Evolutionary conservation across 768 basidiomycete species (phyloP).

Genomic region (Saitozyma podzolica): DNA sequence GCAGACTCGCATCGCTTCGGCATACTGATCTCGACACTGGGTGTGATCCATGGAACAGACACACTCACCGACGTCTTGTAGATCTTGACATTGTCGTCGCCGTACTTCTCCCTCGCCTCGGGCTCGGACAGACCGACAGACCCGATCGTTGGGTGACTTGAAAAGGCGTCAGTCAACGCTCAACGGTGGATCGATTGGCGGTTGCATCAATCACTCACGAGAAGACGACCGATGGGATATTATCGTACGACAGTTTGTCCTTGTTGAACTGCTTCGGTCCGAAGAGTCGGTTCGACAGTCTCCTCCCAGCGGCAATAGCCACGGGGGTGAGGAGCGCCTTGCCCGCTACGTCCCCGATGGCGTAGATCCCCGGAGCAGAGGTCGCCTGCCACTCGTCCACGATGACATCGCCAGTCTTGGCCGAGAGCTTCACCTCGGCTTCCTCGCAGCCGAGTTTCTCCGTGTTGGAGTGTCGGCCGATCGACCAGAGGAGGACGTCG

Average conservation of each 20-base stretch:
- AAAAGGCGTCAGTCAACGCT: too few relatives aligned
- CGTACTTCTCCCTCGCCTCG: slow-evolving; percentile 82
- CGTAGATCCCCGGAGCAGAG: slow-evolving; percentile 66
- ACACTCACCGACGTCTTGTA: slow-evolving; percentile 63
- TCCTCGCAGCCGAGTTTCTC: slow-evolving; percentile 73
- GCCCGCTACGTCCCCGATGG: slow-evolving; percentile 90
- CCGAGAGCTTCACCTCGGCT: slow-evolving; percentile 70
- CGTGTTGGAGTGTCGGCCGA: slow-evolving; percentile 83
- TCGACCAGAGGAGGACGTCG: slow-evolving; percentile 88
- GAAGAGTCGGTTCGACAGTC: slow-evolving; percentile 85
- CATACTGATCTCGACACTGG: too few relatives aligned
- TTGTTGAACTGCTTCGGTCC: slow-evolving; percentile 81
- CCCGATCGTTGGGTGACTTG: slow-evolving; percentile 89
- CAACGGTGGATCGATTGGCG: slow-evolving; percentile 1
- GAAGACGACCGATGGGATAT: slow-evolving; percentile 95
- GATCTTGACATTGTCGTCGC: slow-evolving; percentile 77
- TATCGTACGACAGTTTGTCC: slow-evolving; percentile 81
- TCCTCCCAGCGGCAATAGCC: slow-evolving; percentile 90
- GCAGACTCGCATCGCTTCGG: too few relatives aligned
- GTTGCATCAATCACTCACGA: slow-evolving; percentile 63
- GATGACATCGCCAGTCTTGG: slow-evolving; percentile 73
- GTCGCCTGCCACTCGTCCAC: slow-evolving; percentile 93
- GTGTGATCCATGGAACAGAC: neutral
- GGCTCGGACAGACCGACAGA: slow-evolving; percentile 94
- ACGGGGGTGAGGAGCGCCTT: slow-evolving; percentile 93